Evolutionary conservation across 768 basidiomycete species (phyloP), one percentile per base, ranked within the genome.

Genomic region (Pulveroboletus sp.): DNA sequence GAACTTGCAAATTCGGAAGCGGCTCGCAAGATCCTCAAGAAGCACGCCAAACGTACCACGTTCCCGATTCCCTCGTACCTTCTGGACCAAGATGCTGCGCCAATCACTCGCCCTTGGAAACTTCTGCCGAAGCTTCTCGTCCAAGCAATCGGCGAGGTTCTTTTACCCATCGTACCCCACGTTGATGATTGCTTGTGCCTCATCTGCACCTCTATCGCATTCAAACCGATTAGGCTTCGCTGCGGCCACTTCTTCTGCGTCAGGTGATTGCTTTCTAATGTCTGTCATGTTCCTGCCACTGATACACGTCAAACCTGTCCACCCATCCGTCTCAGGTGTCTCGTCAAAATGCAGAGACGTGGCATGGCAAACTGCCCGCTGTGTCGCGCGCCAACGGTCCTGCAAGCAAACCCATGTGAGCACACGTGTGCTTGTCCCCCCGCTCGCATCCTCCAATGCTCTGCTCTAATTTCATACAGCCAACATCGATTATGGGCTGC

Each of bases 1-100:
- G 86, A 92, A 60, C 63, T 77, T 35, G 92, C 89, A 7, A 95
- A 91, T 61, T 76, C 85, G 7, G 92, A 95, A 66, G 93, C 93
- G 2, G 88, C 86, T 3, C 81, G 92, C 32, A 96, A 96, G 71
- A 93, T 93, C 51, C 78, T 95, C 45, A 95, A 95, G 76, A 96
- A 96, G 63, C 93, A 94, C 62, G 78, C 89, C 27, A 95, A 95
- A 64, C 83, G 90, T 4, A 95, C 93, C 0, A 82, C 88, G 0
- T 72, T 97, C 8, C 86, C 89, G 1, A 74, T 86, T 56, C 76
- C 84, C 2, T 52, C 53, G 11, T 51, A 63, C 46, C 49, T 60
- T 14, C 46, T 68, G 49, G 62, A 47, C 2, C 65, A 37, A 31
- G 57, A 51, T 46, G 51, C 72, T 12, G 52, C 71, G 2, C 52